A percentile compares a stretch with the other conserved stretches of the same genome.
phyloP scores from a whole-genome alignment of 1,284 basidiomycete species.

The Apiotrichum sp. region DNA sequence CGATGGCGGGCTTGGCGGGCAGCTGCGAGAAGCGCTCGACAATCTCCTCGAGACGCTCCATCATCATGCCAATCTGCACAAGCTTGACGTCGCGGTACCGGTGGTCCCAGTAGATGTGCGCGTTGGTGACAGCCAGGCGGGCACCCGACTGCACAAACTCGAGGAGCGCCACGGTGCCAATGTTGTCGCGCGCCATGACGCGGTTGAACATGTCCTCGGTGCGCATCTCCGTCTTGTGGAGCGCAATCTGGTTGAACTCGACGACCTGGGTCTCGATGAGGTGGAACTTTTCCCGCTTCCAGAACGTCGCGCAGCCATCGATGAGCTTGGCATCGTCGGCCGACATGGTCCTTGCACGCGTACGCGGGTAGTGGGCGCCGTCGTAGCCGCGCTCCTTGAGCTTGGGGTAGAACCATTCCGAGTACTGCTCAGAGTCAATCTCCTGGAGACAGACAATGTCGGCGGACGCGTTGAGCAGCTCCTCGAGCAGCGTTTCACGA shows the following conservation, averaged over 20 bases:
- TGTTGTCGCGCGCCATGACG: slow-evolving; percentile 91
- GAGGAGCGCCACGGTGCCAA: slow-evolving; percentile 79
- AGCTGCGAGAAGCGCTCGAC: slow-evolving; percentile 76
- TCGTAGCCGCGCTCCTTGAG: slow-evolving; percentile 78
- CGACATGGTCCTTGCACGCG: slow-evolving; percentile 87
- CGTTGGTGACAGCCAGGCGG: slow-evolving; percentile 81
- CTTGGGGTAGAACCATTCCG: slow-evolving; percentile 82
- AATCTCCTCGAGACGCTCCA: slow-evolving; percentile 90
- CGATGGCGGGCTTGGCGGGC: slow-evolving; percentile 48
- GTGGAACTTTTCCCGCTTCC: slow-evolving; percentile 82
- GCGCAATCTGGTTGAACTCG: slow-evolving; percentile 89
- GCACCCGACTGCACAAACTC: slow-evolving; percentile 83
- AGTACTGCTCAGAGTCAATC: slow-evolving; percentile 87
- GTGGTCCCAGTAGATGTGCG: slow-evolving; percentile 92
- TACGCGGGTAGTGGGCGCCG: slow-evolving; percentile 90
- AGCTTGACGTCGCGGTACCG: slow-evolving; percentile 94
- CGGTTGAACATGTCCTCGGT: slow-evolving; percentile 99
- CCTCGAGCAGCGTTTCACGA: slow-evolving; percentile 81
- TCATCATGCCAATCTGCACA: slow-evolving; percentile 83
- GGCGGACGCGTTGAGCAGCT: slow-evolving; percentile 73
- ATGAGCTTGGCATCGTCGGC: slow-evolving; percentile 79
- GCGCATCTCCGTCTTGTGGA: slow-evolving; percentile 91
- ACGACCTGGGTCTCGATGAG: slow-evolving; percentile 91
- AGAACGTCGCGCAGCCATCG: slow-evolving; percentile 97
- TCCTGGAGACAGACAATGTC: slow-evolving; percentile 91